Evolutionary conservation across 2,329 filamentous ascomycete genomes (phyloP).

Genomic region (Phyllosticta citriasiana): DNA sequence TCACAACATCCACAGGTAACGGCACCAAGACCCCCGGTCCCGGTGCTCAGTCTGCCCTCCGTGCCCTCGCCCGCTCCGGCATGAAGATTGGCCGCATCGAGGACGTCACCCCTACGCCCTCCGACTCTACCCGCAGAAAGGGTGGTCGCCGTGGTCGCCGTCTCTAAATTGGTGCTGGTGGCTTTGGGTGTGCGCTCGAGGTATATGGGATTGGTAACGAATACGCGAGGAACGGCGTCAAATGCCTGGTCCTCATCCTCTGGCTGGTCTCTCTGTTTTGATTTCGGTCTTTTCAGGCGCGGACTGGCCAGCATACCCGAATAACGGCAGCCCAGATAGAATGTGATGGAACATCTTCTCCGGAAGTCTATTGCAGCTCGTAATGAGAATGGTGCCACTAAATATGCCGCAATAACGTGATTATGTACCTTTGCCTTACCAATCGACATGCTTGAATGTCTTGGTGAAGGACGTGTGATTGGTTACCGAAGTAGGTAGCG

Average conservation of each 20-base stretch:
- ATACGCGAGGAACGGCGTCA: constrained; percentile 60
- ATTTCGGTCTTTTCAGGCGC: constrained; percentile 9
- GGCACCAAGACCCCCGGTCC: constrained; percentile 99
- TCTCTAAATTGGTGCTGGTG: constrained; percentile 64
- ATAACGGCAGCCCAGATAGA: constrained; percentile 7
- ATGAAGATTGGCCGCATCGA: constrained; percentile 99
- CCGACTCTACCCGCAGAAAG: constrained; percentile 99
- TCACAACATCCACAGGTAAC: constrained; percentile 54
- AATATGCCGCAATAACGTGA: not conserved
- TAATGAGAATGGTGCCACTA: not conserved
- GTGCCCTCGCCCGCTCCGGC: constrained; percentile 94
- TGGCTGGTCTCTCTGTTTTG: constrained; percentile 37
- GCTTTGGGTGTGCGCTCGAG: constrained; percentile 36
- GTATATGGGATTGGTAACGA: constrained; percentile 35
- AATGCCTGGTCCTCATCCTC: constrained; percentile 54
- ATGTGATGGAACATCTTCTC: not conserved
- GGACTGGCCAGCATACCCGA: constrained; percentile 9
- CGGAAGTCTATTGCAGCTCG: not conserved
- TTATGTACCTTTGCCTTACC: not conserved
- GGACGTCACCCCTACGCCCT: constrained; percentile 98
- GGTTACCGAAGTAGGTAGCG: not conserved
- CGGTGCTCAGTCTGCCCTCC: constrained; percentile 97
- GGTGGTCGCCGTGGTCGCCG: constrained; percentile 99
- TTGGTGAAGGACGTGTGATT: not conserved
- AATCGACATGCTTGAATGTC: not conserved